Evolutionary conservation across 2,329 filamentous ascomycete genomes (phyloP).

Genomic region (Cordyceps farinosa): DNA sequence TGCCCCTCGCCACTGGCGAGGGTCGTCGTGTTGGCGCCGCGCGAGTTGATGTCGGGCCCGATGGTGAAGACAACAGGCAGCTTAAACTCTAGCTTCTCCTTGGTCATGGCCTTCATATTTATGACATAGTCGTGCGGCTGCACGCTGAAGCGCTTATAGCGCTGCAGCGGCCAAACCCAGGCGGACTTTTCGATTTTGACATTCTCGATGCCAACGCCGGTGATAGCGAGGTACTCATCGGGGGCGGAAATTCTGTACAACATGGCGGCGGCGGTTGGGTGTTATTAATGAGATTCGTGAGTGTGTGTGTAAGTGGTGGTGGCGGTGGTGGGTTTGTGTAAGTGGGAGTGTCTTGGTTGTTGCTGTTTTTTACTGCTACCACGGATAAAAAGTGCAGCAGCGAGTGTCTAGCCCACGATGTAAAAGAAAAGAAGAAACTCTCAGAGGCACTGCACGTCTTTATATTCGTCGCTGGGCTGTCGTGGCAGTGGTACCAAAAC

Average conservation of each 20-base stretch:
- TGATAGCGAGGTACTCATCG: slow-evolving; percentile 84
- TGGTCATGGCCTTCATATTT: slow-evolving; percentile 82
- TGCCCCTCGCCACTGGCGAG: slow-evolving; percentile 22
- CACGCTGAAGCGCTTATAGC: slow-evolving; percentile 59
- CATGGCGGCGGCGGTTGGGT: slow-evolving; percentile 38
- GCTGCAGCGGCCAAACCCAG: slow-evolving; percentile 68
- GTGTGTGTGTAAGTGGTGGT: neutral
- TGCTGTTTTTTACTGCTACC: neutral
- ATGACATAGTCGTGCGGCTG: slow-evolving; percentile 80
- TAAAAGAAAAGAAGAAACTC: neutral
- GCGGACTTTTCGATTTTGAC: slow-evolving; percentile 77
- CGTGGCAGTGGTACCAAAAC: neutral
- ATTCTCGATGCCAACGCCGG: slow-evolving; percentile 70
- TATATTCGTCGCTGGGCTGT: neutral
- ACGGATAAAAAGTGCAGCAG: neutral
- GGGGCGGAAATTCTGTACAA: slow-evolving; percentile 68
- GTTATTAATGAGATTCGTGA: neutral
- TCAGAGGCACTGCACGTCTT: neutral
- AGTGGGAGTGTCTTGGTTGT: slow-evolving; percentile 5
- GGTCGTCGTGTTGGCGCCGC: slow-evolving; percentile 42
- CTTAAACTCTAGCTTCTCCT: slow-evolving; percentile 79
- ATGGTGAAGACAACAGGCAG: slow-evolving; percentile 84
- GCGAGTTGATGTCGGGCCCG: slow-evolving; percentile 68
- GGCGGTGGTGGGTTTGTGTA: slow-evolving; percentile 4
- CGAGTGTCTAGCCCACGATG: neutral